phyloP scores from a whole-genome alignment of 2,329 filamentous ascomycete genomes.

The Mycosphaerella sp. region DNA sequence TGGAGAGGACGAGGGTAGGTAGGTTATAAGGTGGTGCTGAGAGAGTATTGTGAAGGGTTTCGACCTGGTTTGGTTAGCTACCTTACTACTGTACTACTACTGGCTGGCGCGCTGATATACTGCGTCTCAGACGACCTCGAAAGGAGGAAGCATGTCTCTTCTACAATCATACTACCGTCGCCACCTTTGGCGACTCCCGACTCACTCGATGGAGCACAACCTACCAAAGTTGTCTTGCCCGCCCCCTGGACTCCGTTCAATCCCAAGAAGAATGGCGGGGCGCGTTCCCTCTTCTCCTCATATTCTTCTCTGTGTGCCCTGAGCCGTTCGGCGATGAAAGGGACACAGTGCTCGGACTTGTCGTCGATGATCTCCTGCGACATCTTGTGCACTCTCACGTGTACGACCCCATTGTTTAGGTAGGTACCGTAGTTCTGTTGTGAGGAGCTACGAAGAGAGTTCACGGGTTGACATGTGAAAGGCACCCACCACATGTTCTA shows the following conservation, averaged over 20 bases:
- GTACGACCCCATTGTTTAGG: neutral
- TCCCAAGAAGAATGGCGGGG: slow-evolving; percentile 72
- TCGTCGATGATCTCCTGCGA: slow-evolving; percentile 62
- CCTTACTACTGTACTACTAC: neutral
- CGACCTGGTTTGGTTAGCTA: slow-evolving; percentile 42
- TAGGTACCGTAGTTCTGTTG: no score
- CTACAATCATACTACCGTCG: no score
- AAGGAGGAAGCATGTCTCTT: no score
- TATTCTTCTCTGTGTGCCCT: slow-evolving; percentile 43
- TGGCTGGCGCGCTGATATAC: neutral
- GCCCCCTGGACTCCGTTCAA: slow-evolving; percentile 88
- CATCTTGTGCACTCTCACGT: slow-evolving; percentile 33
- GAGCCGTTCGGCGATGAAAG: slow-evolving; percentile 64
- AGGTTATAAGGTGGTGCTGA: slow-evolving; percentile 53
- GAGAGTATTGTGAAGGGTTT: slow-evolving; percentile 57
- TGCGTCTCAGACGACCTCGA: no score
- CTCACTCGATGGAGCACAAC: slow-evolving; percentile 19
- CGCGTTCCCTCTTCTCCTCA: slow-evolving; percentile 31
- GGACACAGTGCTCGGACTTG: slow-evolving; percentile 70
- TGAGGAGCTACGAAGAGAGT: no score
- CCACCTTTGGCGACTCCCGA: no score
- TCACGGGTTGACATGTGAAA: slow-evolving; percentile 20
- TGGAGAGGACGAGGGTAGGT: slow-evolving; percentile 65
- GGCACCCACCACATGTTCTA: no score
- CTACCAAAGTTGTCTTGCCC: slow-evolving; percentile 81